These are phyloP conservation scores for Pyrus bretschneideri DNA, from an alignment of 306 rosid genomes.

Conservation along the genomic window DNA sequence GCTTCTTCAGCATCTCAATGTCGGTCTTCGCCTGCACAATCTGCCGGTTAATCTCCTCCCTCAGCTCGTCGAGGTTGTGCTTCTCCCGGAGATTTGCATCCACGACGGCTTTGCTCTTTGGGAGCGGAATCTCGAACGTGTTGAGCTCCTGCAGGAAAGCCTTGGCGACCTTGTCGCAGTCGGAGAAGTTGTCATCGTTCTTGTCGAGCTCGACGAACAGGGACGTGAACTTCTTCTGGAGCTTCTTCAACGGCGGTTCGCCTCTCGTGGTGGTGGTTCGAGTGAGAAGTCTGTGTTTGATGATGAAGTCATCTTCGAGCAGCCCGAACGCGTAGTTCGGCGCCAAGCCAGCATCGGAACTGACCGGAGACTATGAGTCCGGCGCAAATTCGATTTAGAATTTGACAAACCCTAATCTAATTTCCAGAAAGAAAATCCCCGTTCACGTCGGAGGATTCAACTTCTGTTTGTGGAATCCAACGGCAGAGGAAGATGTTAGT, in stretches of 20 bases:
- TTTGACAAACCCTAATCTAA: not conserved
- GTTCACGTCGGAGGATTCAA: not conserved
- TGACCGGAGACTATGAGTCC: too few relatives aligned
- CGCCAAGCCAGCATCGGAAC: slow-evolving; percentile 52
- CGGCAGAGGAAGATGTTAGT: not conserved
- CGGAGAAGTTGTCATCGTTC: slow-evolving; percentile 43
- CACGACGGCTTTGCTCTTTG: slow-evolving; percentile 77
- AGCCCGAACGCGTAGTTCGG: slow-evolving; percentile 77
- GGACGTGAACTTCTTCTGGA: slow-evolving; percentile 81
- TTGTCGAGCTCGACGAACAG: slow-evolving; percentile 59
- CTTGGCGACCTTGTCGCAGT: slow-evolving; percentile 66
- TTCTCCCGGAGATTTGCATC: slow-evolving; percentile 82
- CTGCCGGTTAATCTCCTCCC: slow-evolving; percentile 67
- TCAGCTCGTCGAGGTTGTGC: slow-evolving; percentile 73
- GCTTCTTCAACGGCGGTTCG: slow-evolving; percentile 90
- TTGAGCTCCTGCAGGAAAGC: slow-evolving; percentile 81
- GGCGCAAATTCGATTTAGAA: not conserved
- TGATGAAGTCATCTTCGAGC: slow-evolving; percentile 61
- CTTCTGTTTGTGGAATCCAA: not conserved
- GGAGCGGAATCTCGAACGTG: slow-evolving; percentile 83
- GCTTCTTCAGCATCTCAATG: slow-evolving; percentile 65
- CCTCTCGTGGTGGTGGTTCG: slow-evolving; percentile 91
- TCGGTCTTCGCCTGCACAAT: slow-evolving; percentile 64
- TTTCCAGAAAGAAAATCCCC: not conserved
- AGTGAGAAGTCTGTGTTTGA: slow-evolving; percentile 77